Percentiles rank a stretch among this genome's conserved stretches.
Evolutionary conservation across 176 grass and related monocot genomes (phyloP).

Genomic region (Triticum dicoccoides): DNA sequence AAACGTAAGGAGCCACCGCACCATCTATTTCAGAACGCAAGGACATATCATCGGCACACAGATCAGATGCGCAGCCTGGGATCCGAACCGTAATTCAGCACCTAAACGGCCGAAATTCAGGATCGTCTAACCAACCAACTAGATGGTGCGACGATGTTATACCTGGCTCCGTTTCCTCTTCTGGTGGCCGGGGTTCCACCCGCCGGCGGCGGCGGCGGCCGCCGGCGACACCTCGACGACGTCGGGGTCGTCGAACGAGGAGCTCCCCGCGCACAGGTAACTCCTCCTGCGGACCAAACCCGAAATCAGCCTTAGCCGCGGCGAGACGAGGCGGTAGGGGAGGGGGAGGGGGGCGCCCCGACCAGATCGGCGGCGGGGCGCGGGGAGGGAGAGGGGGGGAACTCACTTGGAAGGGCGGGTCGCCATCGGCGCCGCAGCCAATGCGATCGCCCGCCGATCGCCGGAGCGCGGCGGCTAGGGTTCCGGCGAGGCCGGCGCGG

Average conservation of each 20-base stretch:
- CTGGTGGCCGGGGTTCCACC: constrained; percentile 50
- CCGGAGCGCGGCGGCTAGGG: constrained; percentile 15
- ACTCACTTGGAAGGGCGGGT: constrained; percentile 49
- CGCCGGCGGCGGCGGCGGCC: constrained; percentile 28
- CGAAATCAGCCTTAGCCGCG: neutral
- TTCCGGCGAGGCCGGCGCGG: constrained; percentile 13
- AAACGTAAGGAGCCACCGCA: neutral
- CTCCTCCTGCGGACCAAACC: constrained; percentile 18
- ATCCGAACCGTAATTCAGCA: neutral
- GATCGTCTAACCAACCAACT: neutral
- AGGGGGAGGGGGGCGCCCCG: neutral
- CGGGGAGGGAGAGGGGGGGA: neutral
- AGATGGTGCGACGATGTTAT: neutral
- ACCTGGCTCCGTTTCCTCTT: constrained; percentile 71
- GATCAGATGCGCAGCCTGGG: neutral
- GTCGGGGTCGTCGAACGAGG: constrained; percentile 57
- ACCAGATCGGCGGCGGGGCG: constrained; percentile 24
- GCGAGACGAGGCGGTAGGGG: neutral
- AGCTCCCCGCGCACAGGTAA: constrained; percentile 41
- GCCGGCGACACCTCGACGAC: constrained; percentile 56
- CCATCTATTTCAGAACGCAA: neutral
- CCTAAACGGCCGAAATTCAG: neutral
- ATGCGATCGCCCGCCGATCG: constrained; percentile 31
- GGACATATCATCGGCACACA: neutral
- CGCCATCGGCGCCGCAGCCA: constrained; percentile 30